phyloP scores from a whole-genome alignment of 805 yeast genomes.

The Schwanniomyces polymorphus region DNA sequence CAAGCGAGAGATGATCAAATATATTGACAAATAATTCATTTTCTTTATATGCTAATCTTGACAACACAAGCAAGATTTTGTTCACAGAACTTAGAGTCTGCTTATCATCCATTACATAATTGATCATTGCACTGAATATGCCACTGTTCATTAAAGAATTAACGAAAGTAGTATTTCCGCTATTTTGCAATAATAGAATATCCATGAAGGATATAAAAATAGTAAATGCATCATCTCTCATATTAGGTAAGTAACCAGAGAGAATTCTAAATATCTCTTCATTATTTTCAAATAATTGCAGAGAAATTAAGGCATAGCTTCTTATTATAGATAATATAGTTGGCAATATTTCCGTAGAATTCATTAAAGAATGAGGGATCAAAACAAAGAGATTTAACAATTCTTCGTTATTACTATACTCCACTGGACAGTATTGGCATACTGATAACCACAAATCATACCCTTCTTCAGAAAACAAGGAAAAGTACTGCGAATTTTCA shows the following conservation, averaged over 20 bases:
- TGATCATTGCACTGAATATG: slow-evolving; percentile 41
- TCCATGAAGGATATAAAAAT: slow-evolving; percentile 57
- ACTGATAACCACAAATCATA: slow-evolving; percentile 78
- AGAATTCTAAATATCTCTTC: slow-evolving; percentile 47
- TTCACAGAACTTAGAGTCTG: slow-evolving; percentile 42
- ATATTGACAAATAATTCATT: slow-evolving; percentile 35
- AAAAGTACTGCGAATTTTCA: slow-evolving; percentile 30
- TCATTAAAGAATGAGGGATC: slow-evolving; percentile 57
- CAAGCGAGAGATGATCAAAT: slow-evolving; percentile 26
- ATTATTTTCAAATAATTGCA: slow-evolving; percentile 39
- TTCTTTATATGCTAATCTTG: slow-evolving; percentile 34
- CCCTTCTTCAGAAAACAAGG: slow-evolving; percentile 81
- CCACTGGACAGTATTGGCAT: slow-evolving; percentile 57
- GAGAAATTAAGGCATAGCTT: slow-evolving; percentile 56
- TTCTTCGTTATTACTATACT: slow-evolving; percentile 27
- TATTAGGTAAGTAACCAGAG: slow-evolving; percentile 52
- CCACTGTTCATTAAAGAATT: slow-evolving; percentile 43
- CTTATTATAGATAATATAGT: slow-evolving; percentile 59
- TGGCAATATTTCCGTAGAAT: slow-evolving; percentile 75
- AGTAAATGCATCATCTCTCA: slow-evolving; percentile 71
- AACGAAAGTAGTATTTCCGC: slow-evolving; percentile 23
- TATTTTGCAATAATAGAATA: slow-evolving; percentile 39
- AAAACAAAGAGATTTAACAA: slow-evolving; percentile 50
- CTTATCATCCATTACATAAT: slow-evolving; percentile 41
- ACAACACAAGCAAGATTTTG: slow-evolving; percentile 36